Evolutionary conservation across 2,329 filamentous ascomycete species (phyloP).

Genomic region (Arthrinium puccinioides): DNA sequence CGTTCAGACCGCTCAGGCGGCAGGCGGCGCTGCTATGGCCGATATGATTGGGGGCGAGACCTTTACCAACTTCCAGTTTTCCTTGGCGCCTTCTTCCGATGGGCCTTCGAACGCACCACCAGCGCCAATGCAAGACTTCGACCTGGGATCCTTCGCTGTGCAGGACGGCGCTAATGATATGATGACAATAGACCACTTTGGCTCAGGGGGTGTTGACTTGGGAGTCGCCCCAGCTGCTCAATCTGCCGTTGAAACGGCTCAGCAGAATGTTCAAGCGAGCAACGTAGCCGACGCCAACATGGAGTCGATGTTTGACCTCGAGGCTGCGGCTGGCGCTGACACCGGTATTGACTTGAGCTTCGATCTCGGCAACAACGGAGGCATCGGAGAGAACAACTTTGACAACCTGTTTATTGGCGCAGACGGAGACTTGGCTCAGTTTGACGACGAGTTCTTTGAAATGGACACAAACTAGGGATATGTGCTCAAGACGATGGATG

Average conservation of each 20-base stretch:
- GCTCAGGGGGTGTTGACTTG: neutral
- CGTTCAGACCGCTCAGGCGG: constrained; percentile 7
- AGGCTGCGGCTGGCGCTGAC: constrained; percentile 27
- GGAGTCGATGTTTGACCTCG: constrained; percentile 41
- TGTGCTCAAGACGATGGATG: neutral
- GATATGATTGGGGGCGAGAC: constrained; percentile 28
- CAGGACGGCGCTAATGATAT: constrained; percentile 15
- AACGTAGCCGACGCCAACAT: constrained; percentile 20
- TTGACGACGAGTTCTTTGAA: constrained; percentile 40
- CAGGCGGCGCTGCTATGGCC: constrained; percentile 8
- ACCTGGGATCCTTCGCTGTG: constrained; percentile 34
- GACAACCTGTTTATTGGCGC: constrained; percentile 42
- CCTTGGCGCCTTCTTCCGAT: constrained; percentile 36
- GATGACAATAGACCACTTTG: constrained; percentile 9
- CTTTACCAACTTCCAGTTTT: constrained; percentile 52
- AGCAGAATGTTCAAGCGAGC: constrained; percentile 7
- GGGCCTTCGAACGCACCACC: constrained; percentile 18
- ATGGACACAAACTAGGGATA: too few relatives aligned
- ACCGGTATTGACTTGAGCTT: constrained; percentile 33
- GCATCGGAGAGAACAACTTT: constrained; percentile 35
- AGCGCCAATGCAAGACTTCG: constrained; percentile 34
- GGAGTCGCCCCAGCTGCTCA: neutral
- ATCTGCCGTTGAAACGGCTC: constrained; percentile 4
- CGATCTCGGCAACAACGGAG: constrained; percentile 24
- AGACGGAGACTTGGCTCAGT: constrained; percentile 37